Evolutionary conservation across 768 basidiomycete genomes (phyloP).

Genomic region (Arthromyces matolae): DNA sequence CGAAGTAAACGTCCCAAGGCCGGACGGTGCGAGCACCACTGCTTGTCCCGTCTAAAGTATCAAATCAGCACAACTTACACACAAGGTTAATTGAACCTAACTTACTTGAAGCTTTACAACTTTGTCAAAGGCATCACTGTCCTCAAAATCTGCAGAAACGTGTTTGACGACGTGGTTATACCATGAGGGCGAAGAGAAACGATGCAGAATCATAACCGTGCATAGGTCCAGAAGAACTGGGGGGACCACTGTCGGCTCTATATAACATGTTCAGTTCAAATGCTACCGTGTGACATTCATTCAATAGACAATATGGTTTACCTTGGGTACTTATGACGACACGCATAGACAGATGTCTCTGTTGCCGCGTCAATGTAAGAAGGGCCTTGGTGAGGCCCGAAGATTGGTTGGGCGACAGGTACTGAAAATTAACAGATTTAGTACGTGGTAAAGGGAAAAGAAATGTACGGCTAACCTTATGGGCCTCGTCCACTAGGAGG

Average conservation of each 20-base stretch:
- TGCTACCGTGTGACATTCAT: no score
- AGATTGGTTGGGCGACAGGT: constrained; percentile 47
- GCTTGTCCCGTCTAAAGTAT: constrained; percentile 66
- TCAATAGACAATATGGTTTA: constrained; percentile 18
- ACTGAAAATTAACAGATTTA: constrained; percentile 39
- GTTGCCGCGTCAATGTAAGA: constrained; percentile 61
- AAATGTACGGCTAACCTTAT: constrained; percentile 45
- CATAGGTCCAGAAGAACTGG: constrained; percentile 65
- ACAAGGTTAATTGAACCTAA: constrained; percentile 2
- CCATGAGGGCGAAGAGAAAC: constrained; percentile 76
- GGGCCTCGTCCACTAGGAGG: constrained; percentile 71
- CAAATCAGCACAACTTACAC: no score
- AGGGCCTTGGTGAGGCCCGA: constrained; percentile 58
- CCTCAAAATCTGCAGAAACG: constrained; percentile 59
- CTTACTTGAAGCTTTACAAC: constrained; percentile 62
- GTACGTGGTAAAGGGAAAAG: not conserved
- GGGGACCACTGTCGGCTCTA: constrained; percentile 73
- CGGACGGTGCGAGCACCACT: constrained; percentile 64
- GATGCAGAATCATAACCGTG: constrained; percentile 58
- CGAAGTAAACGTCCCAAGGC: constrained; percentile 39
- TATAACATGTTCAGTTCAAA: not conserved
- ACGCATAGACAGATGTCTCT: constrained; percentile 69
- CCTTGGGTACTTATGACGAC: constrained; percentile 76
- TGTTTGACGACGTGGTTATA: constrained; percentile 67
- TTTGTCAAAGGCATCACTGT: constrained; percentile 58